These are phyloP conservation scores for Geotrichum reessii DNA, from an alignment of 1,139 yeast genomes.

Conservation along the genomic window DNA sequence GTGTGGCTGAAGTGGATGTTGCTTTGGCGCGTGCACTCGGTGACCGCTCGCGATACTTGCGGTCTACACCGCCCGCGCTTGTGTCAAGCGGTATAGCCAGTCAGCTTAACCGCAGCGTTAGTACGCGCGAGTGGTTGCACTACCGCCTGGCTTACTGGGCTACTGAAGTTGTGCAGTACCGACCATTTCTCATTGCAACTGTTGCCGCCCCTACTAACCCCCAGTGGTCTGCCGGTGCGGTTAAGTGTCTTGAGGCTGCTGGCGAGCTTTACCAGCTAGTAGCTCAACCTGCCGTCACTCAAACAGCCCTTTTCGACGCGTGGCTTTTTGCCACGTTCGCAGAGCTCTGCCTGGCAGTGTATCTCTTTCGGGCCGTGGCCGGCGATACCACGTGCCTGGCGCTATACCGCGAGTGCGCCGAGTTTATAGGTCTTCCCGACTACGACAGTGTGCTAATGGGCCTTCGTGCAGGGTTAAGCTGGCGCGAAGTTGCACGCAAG, in stretches of 20 bases:
- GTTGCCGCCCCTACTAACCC: not conserved
- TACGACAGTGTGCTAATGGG: not conserved
- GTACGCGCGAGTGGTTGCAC: constrained; percentile 2
- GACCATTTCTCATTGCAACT: constrained; percentile 2
- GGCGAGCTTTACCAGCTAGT: not conserved
- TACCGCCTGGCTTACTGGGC: constrained; percentile 3
- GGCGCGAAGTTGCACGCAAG: not conserved
- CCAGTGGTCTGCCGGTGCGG: not conserved
- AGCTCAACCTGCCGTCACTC: not conserved
- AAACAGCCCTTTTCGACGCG: not conserved
- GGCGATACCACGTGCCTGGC: not conserved
- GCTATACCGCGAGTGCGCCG: not conserved
- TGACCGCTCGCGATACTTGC: not conserved
- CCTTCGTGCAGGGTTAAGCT: not conserved
- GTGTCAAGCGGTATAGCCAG: constrained; percentile 4
- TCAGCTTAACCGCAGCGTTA: not conserved
- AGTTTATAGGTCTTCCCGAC: not conserved
- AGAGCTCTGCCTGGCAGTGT: not conserved
- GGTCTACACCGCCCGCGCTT: constrained; percentile 3
- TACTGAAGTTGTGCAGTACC: not conserved
- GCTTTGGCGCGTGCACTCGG: not conserved
- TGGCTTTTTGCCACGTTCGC: constrained; percentile 2
- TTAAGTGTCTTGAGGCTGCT: not conserved
- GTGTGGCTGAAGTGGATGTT: not conserved
- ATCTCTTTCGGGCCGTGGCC: not conserved